phyloP scores from a whole-genome alignment of 2,329 filamentous ascomycete genomes.

The Chaetomium olivaceum region DNA sequence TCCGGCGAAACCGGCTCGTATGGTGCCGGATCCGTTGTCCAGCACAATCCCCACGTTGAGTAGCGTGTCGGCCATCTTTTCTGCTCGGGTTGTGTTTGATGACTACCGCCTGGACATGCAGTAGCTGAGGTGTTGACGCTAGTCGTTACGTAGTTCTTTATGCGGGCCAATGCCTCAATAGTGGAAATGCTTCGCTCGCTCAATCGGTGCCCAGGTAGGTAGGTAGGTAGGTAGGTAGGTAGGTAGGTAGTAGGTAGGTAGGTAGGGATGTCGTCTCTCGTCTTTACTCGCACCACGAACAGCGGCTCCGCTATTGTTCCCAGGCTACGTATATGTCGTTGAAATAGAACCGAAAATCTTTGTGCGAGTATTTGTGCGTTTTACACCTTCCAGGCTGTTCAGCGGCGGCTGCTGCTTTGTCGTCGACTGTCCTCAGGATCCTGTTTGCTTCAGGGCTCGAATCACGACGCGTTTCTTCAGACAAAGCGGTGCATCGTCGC shows the following conservation, averaged over 20 bases:
- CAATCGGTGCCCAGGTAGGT: not conserved
- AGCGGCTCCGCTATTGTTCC: too few species aligned
- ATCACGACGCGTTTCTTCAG: conserved; percentile 27
- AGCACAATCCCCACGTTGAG: conserved; percentile 99
- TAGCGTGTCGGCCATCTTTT: conserved; percentile 61
- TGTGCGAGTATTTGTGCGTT: not conserved
- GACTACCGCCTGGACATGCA: not conserved
- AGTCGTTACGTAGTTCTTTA: not conserved
- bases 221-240: too few species aligned
- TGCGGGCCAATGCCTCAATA: not conserved
- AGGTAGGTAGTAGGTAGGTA: not conserved
- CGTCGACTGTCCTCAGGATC: not conserved
- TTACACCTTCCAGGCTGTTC: not conserved
- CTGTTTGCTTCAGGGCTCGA: not conserved
- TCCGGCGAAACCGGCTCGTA: conserved; percentile 93
- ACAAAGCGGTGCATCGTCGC: conserved; percentile 11
- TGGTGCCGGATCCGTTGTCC: conserved; percentile 97
- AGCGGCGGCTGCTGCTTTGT: not conserved
- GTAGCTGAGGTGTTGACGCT: not conserved
- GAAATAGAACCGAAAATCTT: not conserved
- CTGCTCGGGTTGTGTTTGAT: conserved; percentile 5
- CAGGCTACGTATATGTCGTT: not conserved
- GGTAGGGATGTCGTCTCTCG: not conserved
- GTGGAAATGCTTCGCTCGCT: not conserved
- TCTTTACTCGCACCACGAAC: not conserved